Percentiles rank a stretch among this genome's conserved stretches.
Conservation (phyloP, 2,329 filamentous ascomycete species). For the Mariannaea sp. region DNA sequence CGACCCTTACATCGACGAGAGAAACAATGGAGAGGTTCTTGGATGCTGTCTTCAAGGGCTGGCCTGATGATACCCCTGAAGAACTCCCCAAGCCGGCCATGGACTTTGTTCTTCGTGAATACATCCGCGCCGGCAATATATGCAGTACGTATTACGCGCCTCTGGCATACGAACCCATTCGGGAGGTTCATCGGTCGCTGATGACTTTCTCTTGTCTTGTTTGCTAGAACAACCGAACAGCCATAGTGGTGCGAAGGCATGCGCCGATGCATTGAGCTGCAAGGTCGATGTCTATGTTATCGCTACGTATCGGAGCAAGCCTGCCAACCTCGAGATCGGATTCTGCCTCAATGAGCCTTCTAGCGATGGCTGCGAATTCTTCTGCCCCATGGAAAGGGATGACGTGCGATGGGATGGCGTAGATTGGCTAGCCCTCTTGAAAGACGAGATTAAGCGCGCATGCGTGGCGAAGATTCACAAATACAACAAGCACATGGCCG, state of each 20-base stretch:
- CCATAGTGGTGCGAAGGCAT: conserved; percentile 24
- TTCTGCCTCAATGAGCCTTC: conserved; percentile 36
- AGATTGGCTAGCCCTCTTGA: conserved; percentile 31
- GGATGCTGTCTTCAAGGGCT: conserved; percentile 39
- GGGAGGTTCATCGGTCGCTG: not conserved
- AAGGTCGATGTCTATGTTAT: conserved; percentile 31
- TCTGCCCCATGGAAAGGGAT: conserved; percentile 37
- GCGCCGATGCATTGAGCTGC: conserved; percentile 25
- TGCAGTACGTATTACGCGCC: conserved; percentile 36
- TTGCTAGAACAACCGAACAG: conserved; percentile 22
- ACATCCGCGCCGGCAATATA: conserved; percentile 34
- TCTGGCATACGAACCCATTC: not conserved
- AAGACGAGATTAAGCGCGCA: conserved; percentile 27
- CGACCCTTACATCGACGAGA: conserved; percentile 33
- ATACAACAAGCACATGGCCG: conserved; percentile 41
- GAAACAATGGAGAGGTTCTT: conserved; percentile 42
- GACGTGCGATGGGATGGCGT: conserved; percentile 36
- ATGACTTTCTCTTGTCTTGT: not conserved
- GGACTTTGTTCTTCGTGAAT: conserved; percentile 39
- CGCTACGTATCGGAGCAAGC: conserved; percentile 36
- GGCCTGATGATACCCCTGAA: conserved; percentile 24
- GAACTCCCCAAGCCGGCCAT: conserved; percentile 31
- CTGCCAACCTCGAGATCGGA: conserved; percentile 36
- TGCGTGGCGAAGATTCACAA: conserved; percentile 36
- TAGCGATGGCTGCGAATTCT: conserved; percentile 19